Evolutionary conservation across 768 basidiomycete genomes (phyloP), one percentile per base, ranked within the genome.

Genomic region (Coprinellus micaceus): DNA sequence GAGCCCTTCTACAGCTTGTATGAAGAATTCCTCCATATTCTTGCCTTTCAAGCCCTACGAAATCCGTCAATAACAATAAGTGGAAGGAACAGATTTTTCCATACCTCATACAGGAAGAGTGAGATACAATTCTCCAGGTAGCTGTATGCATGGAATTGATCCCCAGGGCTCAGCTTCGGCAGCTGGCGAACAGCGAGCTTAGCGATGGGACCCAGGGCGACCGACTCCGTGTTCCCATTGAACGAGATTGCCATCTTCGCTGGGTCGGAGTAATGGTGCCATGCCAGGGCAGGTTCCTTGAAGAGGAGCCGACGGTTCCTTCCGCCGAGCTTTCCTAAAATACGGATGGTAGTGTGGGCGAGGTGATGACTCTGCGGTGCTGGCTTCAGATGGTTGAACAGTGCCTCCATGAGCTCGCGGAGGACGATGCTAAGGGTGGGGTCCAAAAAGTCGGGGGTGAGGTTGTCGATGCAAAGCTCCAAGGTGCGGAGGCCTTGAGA

Each of bases 381-480:
- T 0, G 97, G 97, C 65, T 89, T 92, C 47, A 99, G 76, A 64
- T 95, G 89, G 61, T 84, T 87, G 70, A 96, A 93, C 22, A 99
- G 79, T 0, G 94, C 96, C 59, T 90, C 89, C 91, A 94, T 98
- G 55, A 99, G 76, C 60, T 98, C 94, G 46, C 94, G 81, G 41
- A 97, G 79, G 43, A 98, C 94, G 0, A 91, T 92, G 59, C 86
- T 91, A 60, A 98, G 83, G 2, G 94, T 95, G 2, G 97, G 97
- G 64, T 98, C 96, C 26, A 99, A 81, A 76, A 98, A 98, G 71
- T 98, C 97, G 2, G 94, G 93, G 0, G 94, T 97, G 25, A 99
- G 81, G 67, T 98, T 99, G 75, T 99, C 97, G 65, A 98, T 96
- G 73, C 96, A 98, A n/a, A 99, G 79, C 70, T 99, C 97, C 57